A percentile compares a stretch with the other conserved stretches of the same genome.
phyloP scores from a whole-genome alignment of 208 protist genomes.

The Sergeia podlipaevii region DNA sequence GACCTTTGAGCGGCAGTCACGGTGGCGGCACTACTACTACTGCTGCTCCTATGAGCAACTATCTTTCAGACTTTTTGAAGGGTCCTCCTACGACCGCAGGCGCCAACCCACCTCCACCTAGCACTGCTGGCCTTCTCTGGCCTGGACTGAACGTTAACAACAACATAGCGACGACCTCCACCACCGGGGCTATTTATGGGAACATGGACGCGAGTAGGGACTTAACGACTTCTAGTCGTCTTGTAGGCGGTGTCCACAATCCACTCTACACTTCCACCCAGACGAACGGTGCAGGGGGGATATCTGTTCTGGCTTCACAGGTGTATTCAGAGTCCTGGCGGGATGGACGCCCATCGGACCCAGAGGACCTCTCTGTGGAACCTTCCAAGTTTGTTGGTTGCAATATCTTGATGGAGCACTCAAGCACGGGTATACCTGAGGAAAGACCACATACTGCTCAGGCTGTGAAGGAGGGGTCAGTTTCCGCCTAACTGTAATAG shows the following conservation, averaged over 20 bases:
- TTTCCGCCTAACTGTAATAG: too few species aligned
- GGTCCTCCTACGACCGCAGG: not conserved
- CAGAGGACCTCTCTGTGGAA: slow-evolving; percentile 36
- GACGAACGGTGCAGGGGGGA: slow-evolving; percentile 2
- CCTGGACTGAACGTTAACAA: too few species aligned
- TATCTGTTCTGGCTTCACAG: slow-evolving; percentile 5
- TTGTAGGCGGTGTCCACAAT: not conserved
- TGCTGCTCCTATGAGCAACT: too few species aligned
- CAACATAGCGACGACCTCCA: too few species aligned
- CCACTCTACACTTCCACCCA: not conserved
- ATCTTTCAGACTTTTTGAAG: too few species aligned
- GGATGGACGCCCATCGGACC: not conserved
- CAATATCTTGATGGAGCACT: too few species aligned
- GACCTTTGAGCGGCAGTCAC: too few species aligned
- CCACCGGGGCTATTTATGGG: not conserved
- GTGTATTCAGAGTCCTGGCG: not conserved
- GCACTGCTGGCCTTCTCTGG: slow-evolving; percentile 3
- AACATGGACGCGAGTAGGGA: not conserved
- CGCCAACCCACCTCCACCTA: not conserved
- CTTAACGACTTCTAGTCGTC: not conserved
- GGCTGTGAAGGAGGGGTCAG: not conserved
- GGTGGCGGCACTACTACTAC: too few species aligned
- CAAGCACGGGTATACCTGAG: too few species aligned
- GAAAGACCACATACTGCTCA: not conserved
- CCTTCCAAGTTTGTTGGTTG: slow-evolving; percentile 32